phyloP scores from a whole-genome alignment of 441 rosid species.

The Arabidopsis lyrata region DNA sequence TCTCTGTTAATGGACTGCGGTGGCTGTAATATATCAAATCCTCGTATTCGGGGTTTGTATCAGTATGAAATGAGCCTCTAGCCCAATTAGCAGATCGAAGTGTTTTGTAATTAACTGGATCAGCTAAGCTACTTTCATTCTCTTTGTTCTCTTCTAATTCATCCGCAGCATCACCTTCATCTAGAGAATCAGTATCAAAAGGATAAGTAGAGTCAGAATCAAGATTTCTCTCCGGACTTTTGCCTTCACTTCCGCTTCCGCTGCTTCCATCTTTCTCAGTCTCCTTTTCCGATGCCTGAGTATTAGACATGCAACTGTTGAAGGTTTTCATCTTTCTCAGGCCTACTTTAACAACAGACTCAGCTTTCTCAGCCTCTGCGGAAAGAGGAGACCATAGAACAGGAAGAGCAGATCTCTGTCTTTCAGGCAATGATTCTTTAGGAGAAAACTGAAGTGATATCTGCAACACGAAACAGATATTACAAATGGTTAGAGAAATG shows the following conservation, averaged over 20 bases:
- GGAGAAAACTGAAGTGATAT: constrained; percentile 64
- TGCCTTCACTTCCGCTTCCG: constrained; percentile 64
- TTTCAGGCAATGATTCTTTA: constrained; percentile 54
- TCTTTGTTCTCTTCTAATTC: constrained; percentile 75
- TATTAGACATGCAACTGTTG: constrained; percentile 68
- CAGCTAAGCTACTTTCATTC: constrained; percentile 48
- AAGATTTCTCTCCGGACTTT: constrained; percentile 69
- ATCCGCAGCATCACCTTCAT: constrained; percentile 68
- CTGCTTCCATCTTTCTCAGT: constrained; percentile 46
- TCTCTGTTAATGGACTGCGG: constrained; percentile 59
- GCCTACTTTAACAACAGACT: constrained; percentile 86
- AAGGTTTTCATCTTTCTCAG: constrained; percentile 78
- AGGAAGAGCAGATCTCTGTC: constrained; percentile 66
- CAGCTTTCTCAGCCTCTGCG: constrained; percentile 69
- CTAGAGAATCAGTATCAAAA: constrained; percentile 77
- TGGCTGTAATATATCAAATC: constrained; percentile 81
- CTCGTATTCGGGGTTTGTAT: constrained; percentile 60
- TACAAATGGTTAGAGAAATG: constrained; percentile 14
- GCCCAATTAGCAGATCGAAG: constrained; percentile 76
- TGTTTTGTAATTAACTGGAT: constrained; percentile 81
- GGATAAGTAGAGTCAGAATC: constrained; percentile 79
- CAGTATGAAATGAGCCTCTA: constrained; percentile 72
- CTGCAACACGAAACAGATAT: constrained; percentile 48
- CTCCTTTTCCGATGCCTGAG: constrained; percentile 60
- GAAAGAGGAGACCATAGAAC: constrained; percentile 59